A percentile compares a stretch with the other conserved stretches of the same genome.
These are phyloP conservation scores for Xylaria sp. DNA, from an alignment of 2,329 filamentous ascomycete genomes.

Conservation along the genomic window DNA sequence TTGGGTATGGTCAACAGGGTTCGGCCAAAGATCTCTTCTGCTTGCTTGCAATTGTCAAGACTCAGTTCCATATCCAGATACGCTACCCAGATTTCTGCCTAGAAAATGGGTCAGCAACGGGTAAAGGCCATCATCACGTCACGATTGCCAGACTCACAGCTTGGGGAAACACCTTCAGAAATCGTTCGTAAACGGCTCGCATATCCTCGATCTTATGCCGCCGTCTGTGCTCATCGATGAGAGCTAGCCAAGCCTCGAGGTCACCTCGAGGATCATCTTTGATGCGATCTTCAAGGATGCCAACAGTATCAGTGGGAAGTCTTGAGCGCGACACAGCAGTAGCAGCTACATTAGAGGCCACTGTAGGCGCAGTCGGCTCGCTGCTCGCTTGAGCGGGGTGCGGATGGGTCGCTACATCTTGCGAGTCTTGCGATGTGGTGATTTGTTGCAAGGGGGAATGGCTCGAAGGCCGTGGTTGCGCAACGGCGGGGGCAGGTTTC, in stretches of 20 bases:
- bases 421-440: constrained; percentile 24
- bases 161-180: constrained; percentile 85
- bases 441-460: constrained; percentile 33
- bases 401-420: constrained; percentile 13
- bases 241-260: constrained; percentile 84
- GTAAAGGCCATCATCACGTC: not conserved
- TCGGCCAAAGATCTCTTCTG: constrained; percentile 82
- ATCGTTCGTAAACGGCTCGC: constrained; percentile 79
- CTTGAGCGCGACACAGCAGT: constrained; percentile 30
- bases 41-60: constrained; percentile 76
- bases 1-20: constrained; percentile 79
- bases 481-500: constrained; percentile 30
- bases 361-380: constrained; percentile 6
- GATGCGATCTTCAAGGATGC: constrained; percentile 86
- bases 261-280: constrained; percentile 92
- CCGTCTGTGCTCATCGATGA: constrained; percentile 83
- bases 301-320: constrained; percentile 70
- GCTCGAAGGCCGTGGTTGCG: constrained; percentile 22
- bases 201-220: constrained; percentile 82
- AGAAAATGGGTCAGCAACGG: constrained; percentile 39
- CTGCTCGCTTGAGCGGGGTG: constrained; percentile 20
- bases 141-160: constrained; percentile 66
- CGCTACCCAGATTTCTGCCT: constrained; percentile 91
- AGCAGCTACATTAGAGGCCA: constrained; percentile 9
- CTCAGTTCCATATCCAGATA: constrained; percentile 90